Evolutionary conservation across 2,329 filamentous ascomycete genomes (phyloP).

Genomic region (Akanthomyces muscarius): DNA sequence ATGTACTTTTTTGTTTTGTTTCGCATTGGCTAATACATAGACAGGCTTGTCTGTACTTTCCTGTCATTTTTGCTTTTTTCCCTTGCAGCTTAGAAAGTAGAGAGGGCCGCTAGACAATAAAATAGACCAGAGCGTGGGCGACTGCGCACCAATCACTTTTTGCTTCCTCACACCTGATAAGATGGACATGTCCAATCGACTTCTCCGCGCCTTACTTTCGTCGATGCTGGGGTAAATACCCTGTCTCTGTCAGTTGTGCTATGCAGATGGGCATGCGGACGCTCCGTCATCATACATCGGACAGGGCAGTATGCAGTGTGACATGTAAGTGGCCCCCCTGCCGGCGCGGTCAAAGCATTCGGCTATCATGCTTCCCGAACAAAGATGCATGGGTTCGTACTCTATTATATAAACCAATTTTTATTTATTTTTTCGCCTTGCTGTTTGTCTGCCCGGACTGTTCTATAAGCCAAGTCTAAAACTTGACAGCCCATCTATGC

Average conservation of each 20-base stretch:
- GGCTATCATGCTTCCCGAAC: background rate
- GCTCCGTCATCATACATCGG: background rate
- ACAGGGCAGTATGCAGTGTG: background rate
- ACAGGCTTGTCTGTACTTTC: background rate
- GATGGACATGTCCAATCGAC: background rate
- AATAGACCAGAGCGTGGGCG: slow-evolving; percentile 5
- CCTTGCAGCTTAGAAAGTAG: background rate
- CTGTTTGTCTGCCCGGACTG: too few relatives aligned
- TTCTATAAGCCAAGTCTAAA: too few relatives aligned
- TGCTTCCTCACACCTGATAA: background rate
- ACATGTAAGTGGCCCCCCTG: background rate
- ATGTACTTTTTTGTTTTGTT: slow-evolving; percentile 2
- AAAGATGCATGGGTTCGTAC: too few relatives aligned
- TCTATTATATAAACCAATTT: too few relatives aligned
- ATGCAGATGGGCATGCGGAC: background rate
- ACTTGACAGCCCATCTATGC: background rate
- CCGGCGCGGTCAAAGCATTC: background rate
- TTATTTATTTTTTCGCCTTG: too few relatives aligned
- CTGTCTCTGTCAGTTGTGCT: slow-evolving; percentile 1
- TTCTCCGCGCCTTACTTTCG: background rate
- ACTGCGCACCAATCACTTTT: background rate
- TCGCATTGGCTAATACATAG: background rate
- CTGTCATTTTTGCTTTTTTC: background rate
- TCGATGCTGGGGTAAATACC: background rate
- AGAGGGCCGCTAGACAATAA: background rate